Base-by-base conservation (phyloP, 1,139 yeast genomes). In the Taiozyma onychis region DNA sequence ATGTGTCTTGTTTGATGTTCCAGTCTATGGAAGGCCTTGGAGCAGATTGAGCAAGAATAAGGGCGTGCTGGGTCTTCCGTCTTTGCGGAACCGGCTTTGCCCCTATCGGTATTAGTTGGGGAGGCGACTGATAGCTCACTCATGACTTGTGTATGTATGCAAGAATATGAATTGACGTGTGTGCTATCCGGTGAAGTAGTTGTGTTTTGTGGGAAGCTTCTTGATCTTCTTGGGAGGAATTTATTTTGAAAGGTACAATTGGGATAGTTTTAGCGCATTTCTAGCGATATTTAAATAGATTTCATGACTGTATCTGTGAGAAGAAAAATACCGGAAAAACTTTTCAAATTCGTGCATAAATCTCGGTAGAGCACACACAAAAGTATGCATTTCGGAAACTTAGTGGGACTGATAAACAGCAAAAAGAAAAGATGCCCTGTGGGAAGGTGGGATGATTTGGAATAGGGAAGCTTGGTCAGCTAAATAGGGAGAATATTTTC, bases 1-100 rank as follows among this genome's bases (percentile, higher is more conserved):
- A 82, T 83, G 61, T 85, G 91, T 58, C 90, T 76, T 9, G 88
- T 80, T 62, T 83, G 84, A 63, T 84, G 87, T 62, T 81, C 87
- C 48, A 81, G 64, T 55, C 87, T 69, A 61, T 81, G 85, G 63
- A 85, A 76, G 45, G 85, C 81, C 66, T 83, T 75, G 59, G 73
- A 71, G 70, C 88, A 82, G 61, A 81, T 68, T 44, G 81, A 77
- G 63, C 87, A 81, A 50, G 76, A 74, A 64, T 79, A 81, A 5
- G 86, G 86, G 49, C 74, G 58, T 1, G 57, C 41, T 34, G 58
- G 53, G 42, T 61, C 62, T 14, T 46, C 52, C 4, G 39, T 22
- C 24, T 34, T 35, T 22, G 46, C 8, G 11, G 10, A 13, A 30
- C 18, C n/a, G 39, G 44, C 27, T 18, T 37, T 37, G 6, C 41